Evolutionary conservation across 495 filamentous ascomycete species (phyloP), one percentile per base, ranked within the genome.

Genomic region (Podospora anserina): DNA sequence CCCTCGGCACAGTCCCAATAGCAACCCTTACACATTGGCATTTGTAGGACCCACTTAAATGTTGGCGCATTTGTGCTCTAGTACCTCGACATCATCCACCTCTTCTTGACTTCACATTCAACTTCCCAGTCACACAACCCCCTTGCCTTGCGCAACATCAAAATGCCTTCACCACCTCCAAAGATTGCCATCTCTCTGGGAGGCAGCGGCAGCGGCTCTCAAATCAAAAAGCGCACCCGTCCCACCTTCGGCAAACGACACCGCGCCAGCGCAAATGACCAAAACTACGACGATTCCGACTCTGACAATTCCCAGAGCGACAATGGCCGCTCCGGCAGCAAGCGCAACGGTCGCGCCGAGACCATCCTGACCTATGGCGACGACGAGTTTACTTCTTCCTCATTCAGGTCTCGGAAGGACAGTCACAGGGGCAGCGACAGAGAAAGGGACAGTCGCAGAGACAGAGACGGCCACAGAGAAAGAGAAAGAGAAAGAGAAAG

Each of bases 151-250:
- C 23, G 2, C 23, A 23, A 49, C 6, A 13, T 49, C 39, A 49
- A 49, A 3, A 49, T 49, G 39, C 39, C 39, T 16, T 49, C 39
- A 11, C 39, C 39, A 13, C 64, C 74, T 23, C 71, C 74, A n/a
- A 74, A 78, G 9, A 75, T 82, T 69, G 73, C 79, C 27, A 79
- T 82, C 66, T 77, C 78, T 54, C 72, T 83, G 53, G 79, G 76
- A 60, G 39, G 55, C 73, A 11, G 73, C 76, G 0, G 39, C 7
- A 13, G 71, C 73, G 5, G 3, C 32, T 13, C 63, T 39, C 30
- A 13, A 23, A 70, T 73, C 23, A 82, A 78, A 57, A 72, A 71
- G 28, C 78, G 69, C 63, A 30, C 77, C 13, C 75, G 76, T 20
- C 80, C 77, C 1, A 67, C 71, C 5, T 71, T 81, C 53, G 73